Evolutionary conservation across 1,139 yeast genomes (phyloP).

Genomic region (Wickerhamiella pararugosa): DNA sequence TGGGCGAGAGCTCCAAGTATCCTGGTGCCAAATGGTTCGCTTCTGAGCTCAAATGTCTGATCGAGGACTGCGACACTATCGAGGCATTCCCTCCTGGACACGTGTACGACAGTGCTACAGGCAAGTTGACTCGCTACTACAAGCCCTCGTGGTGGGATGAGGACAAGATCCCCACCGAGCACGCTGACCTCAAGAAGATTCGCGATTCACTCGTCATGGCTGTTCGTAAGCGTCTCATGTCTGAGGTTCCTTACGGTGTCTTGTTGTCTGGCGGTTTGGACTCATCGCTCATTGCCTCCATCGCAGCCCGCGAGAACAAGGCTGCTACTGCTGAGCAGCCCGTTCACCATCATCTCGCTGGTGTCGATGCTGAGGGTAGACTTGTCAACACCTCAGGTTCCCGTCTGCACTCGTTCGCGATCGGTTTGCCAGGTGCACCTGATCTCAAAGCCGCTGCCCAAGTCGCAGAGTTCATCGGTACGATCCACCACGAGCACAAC

Average conservation of each 20-base stretch:
- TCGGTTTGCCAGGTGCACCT: slow-evolving; percentile 96
- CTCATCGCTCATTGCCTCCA: slow-evolving; percentile 88
- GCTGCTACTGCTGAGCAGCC: slow-evolving; percentile 48
- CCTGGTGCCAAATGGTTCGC: slow-evolving; percentile 81
- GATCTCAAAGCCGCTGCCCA: slow-evolving; percentile 92
- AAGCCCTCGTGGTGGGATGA: slow-evolving; percentile 92
- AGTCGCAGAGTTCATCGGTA: slow-evolving; percentile 84
- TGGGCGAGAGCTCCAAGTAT: slow-evolving; percentile 63
- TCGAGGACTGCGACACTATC: slow-evolving; percentile 88
- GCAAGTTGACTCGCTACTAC: slow-evolving; percentile 71
- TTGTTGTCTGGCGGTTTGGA: slow-evolving; percentile 93
- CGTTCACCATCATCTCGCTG: slow-evolving; percentile 48
- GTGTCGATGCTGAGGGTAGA: slow-evolving; percentile 80
- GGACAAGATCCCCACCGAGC: slow-evolving; percentile 51
- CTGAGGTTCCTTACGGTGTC: slow-evolving; percentile 98
- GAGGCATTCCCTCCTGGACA: slow-evolving; percentile 98
- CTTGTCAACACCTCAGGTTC: slow-evolving; percentile 65
- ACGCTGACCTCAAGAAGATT: slow-evolving; percentile 54
- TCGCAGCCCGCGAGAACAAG: slow-evolving; percentile 90
- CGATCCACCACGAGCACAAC: slow-evolving; percentile 95
- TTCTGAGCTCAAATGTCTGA: slow-evolving; percentile 82
- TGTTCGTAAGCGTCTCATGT: slow-evolving; percentile 97
- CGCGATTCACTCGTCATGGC: slow-evolving; percentile 82
- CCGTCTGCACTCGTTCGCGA: slow-evolving; percentile 85
- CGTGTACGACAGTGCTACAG: slow-evolving; percentile 83